phyloP scores from a whole-genome alignment of 176 grass and related monocot genomes.

The Dactylis glomerata region DNA sequence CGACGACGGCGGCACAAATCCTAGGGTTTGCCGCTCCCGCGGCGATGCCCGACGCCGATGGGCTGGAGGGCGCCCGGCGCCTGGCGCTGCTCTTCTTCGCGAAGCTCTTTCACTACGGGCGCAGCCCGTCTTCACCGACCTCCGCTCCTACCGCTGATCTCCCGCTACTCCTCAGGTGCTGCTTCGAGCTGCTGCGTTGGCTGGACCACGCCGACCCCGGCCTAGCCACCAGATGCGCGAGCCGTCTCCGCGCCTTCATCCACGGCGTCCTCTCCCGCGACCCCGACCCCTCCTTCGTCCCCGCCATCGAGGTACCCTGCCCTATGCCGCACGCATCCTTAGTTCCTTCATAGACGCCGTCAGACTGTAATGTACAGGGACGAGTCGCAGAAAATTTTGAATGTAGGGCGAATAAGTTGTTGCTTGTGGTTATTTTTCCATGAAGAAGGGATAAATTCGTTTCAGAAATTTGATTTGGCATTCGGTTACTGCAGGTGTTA shows the following conservation, averaged over 20 bases:
- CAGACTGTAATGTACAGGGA: background rate
- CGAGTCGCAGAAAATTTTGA: background rate
- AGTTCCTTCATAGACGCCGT: background rate
- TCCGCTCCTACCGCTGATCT: background rate
- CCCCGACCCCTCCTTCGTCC: slow-evolving; percentile 16
- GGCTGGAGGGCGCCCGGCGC: background rate
- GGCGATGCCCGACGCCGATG: background rate
- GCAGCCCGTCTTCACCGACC: background rate
- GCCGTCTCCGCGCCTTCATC: slow-evolving; percentile 1
- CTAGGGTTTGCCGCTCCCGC: background rate
- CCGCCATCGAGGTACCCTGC: slow-evolving; percentile 32
- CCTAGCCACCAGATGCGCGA: background rate
- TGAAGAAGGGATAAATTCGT: background rate
- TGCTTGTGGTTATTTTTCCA: background rate
- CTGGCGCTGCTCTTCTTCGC: background rate
- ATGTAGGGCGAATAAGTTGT: background rate
- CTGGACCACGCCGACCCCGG: background rate
- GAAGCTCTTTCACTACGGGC: background rate
- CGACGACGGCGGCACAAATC: background rate
- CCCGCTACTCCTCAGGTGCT: background rate
- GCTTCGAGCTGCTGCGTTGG: background rate
- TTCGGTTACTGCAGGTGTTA: slow-evolving; percentile 24
- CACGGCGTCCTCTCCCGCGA: slow-evolving; percentile 12
- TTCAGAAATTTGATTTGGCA: background rate
- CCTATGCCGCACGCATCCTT: background rate